Percentiles rank a stretch among this genome's conserved stretches.
These are phyloP conservation scores for Apiospora hydei DNA, from an alignment of 2,329 filamentous ascomycete species.

Conservation along the genomic window DNA sequence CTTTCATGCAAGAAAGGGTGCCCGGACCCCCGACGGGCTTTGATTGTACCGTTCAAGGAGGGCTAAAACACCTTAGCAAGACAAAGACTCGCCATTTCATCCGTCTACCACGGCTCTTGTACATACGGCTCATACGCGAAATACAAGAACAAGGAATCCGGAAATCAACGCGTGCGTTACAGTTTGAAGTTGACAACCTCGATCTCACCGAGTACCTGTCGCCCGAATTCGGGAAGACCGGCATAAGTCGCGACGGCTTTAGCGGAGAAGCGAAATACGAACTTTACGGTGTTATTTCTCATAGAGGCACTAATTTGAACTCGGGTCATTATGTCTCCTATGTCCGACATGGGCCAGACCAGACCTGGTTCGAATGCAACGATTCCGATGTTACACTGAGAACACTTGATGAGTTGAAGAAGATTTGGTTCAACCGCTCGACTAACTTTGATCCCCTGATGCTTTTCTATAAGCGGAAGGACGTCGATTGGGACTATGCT, in stretches of 20 bases:
- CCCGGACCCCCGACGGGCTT: background rate
- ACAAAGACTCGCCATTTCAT: conserved; percentile 57
- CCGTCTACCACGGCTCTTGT: conserved; percentile 79
- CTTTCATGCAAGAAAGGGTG: background rate
- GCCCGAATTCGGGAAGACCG: conserved; percentile 32
- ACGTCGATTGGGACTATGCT: conserved; percentile 26
- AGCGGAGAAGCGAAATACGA: conserved; percentile 75
- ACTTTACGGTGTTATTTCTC: conserved; percentile 84
- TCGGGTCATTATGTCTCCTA: conserved; percentile 84
- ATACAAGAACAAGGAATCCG: conserved; percentile 56
- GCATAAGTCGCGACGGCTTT: conserved; percentile 44
- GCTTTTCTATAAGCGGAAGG: conserved; percentile 36
- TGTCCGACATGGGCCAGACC: conserved; percentile 61
- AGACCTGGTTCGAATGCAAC: conserved; percentile 58
- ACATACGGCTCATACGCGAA: conserved; percentile 64
- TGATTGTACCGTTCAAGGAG: conserved; percentile 56
- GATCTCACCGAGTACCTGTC: conserved; percentile 54
- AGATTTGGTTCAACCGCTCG: conserved; percentile 25
- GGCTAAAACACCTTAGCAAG: background rate
- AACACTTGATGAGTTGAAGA: conserved; percentile 15
- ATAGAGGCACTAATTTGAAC: conserved; percentile 71
- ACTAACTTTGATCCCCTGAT: conserved; percentile 29
- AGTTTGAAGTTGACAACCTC: conserved; percentile 78
- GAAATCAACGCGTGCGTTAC: conserved; percentile 77
- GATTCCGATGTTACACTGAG: conserved; percentile 41